A percentile compares a stretch with the other conserved stretches of the same genome.
phyloP scores from a whole-genome alignment of 768 basidiomycete species.

The Rubroboletus satanas region DNA sequence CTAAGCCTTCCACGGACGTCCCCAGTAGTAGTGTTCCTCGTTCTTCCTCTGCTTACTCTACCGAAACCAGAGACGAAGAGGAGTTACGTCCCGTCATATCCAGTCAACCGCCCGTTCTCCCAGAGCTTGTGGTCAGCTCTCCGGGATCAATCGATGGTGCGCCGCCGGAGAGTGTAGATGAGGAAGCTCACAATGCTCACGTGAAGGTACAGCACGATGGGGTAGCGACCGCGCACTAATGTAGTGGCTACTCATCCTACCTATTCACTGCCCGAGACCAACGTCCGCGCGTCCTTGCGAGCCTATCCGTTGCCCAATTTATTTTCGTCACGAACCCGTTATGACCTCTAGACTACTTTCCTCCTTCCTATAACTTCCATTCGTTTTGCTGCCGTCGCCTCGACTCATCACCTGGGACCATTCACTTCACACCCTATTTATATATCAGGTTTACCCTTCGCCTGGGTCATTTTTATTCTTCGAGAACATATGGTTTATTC shows the following conservation, averaged over 20 bases:
- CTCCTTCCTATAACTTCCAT: constrained; percentile 3
- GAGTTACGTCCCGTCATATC: constrained; percentile 25
- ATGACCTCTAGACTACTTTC: constrained; percentile 2
- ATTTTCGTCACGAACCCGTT: background rate
- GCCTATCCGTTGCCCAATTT: background rate
- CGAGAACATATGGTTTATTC: background rate
- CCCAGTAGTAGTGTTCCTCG: constrained; percentile 15
- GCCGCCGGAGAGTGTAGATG: constrained; percentile 15
- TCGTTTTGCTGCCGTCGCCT: constrained; percentile 13
- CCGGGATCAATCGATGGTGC: constrained; percentile 31
- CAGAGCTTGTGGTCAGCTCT: constrained; percentile 34
- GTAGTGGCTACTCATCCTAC: background rate
- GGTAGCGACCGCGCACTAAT: constrained; percentile 18
- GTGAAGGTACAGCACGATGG: constrained; percentile 23
- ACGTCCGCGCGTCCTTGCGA: background rate
- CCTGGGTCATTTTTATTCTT: background rate
- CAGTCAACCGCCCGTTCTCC: constrained; percentile 30
- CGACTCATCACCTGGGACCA: background rate
- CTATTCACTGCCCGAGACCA: background rate
- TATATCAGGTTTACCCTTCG: background rate
- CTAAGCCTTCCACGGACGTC: constrained; percentile 29
- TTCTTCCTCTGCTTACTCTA: constrained; percentile 30
- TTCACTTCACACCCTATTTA: constrained; percentile 7
- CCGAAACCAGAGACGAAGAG: constrained; percentile 27
- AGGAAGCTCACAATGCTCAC: constrained; percentile 11